phyloP scores from a whole-genome alignment of 2,329 filamentous ascomycete genomes.

The Lecanosticta acicola region DNA sequence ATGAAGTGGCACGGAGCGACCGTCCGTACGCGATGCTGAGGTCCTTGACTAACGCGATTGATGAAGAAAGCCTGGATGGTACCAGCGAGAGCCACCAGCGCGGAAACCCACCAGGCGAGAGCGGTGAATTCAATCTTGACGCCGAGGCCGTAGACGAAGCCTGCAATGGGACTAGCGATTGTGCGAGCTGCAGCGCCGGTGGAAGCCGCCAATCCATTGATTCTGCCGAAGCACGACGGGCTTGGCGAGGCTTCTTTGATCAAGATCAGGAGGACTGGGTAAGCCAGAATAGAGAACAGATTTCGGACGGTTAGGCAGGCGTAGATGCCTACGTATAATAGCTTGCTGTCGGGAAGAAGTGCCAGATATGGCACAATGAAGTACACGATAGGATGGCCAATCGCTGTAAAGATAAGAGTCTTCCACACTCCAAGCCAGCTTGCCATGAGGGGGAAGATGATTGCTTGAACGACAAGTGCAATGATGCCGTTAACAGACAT shows the following conservation, averaged over 20 bases:
- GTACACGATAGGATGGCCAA: conserved; percentile 63
- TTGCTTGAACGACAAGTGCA: conserved; percentile 65
- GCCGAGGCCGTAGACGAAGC: conserved; percentile 60
- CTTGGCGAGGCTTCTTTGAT: conserved; percentile 66
- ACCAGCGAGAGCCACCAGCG: conserved; percentile 51
- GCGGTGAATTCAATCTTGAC: conserved; percentile 53
- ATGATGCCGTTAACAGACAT: conserved; percentile 66
- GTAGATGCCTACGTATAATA: conserved; percentile 60
- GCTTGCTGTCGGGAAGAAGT: conserved; percentile 46
- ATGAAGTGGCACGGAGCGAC: conserved; percentile 27
- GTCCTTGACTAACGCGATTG: conserved; percentile 43
- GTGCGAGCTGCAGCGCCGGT: conserved; percentile 67
- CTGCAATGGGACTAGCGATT: conserved; percentile 62
- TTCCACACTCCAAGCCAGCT: conserved; percentile 61
- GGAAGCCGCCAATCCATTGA: conserved; percentile 67
- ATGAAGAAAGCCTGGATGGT: conserved; percentile 54
- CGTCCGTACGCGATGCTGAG: conserved; percentile 22
- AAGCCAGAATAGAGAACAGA: conserved; percentile 62
- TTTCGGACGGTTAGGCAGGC: conserved; percentile 60
- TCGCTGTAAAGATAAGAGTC: conserved; percentile 58
- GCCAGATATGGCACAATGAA: conserved; percentile 64
- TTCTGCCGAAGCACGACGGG: conserved; percentile 58
- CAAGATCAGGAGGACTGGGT: conserved; percentile 63
- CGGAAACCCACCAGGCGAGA: conserved; percentile 59
- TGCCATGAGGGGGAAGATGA: conserved; percentile 63